phyloP scores from a whole-genome alignment of 2,329 filamentous ascomycete species.

The Pyricularia pennisetigena region DNA sequence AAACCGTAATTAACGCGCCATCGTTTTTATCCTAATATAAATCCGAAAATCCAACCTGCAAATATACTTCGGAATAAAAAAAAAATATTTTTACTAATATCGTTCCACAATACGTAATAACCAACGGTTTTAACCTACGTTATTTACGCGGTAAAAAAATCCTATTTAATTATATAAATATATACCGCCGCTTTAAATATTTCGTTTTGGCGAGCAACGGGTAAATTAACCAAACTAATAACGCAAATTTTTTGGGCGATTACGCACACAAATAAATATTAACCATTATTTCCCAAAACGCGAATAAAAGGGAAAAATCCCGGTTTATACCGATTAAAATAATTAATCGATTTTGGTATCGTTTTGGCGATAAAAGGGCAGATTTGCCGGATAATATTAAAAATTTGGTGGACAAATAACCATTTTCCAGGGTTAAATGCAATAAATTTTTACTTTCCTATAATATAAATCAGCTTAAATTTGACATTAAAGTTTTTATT shows the following conservation, averaged over 20 bases:
- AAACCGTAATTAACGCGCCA: constrained; percentile 59
- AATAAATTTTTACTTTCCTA: constrained; percentile 39
- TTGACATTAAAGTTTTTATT: constrained; percentile 52
- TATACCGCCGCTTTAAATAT: too few relatives aligned
- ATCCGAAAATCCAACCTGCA: constrained; percentile 41
- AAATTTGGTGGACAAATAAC: constrained; percentile 41
- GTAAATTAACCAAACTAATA: constrained; percentile 19
- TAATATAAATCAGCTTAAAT: constrained; percentile 54
- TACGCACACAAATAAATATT: constrained; percentile 14
- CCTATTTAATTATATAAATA: constrained; percentile 29
- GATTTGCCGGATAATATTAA: constrained; percentile 17
- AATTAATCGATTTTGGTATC: constrained; percentile 28
- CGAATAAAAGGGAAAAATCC: constrained; percentile 38
- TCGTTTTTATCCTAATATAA: constrained; percentile 43
- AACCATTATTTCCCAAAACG: constrained; percentile 27
- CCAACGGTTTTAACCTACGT: constrained; percentile 21
- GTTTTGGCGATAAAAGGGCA: constrained; percentile 20
- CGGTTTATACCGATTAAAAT: constrained; percentile 14
- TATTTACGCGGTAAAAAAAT: constrained; percentile 21
- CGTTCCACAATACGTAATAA: constrained; percentile 23
- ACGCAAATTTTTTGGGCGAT: constrained; percentile 32
- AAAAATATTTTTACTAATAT: constrained; percentile 22
- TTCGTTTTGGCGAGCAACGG: too few relatives aligned
- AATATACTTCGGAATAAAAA: constrained; percentile 46
- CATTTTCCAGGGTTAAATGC: constrained; percentile 47